Base-by-base conservation (phyloP, 176 grass and related monocot species). In the Aegilops tauschii region DNA sequence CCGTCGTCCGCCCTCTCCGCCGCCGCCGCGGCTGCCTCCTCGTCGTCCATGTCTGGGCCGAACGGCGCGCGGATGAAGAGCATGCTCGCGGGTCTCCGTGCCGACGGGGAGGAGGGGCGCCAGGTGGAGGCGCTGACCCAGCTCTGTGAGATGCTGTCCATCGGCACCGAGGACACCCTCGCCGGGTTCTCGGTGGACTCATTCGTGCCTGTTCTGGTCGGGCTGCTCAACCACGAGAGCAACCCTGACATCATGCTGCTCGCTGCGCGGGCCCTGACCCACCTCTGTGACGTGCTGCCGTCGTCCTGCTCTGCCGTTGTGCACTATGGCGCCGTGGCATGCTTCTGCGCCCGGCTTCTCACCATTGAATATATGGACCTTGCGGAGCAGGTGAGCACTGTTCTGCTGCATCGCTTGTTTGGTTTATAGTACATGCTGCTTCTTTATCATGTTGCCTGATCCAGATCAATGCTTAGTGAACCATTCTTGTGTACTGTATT, bases 341-440 rank as follows among this genome's bases (percentile, higher is more conserved):
- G 95, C 74, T 97, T 97, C 75, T 97, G 95, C 13, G 95, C 95
- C 20, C 88, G 95, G 25, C 90, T 97, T 28, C 90, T 97, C 68
- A 94, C 95, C 14, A 97, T 97, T 75, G 95, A 97, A 64, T 97
- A 93, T 84, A 94, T 97, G 95, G 95, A 97, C 84, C 83, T 97
- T 37, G 95, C 95, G 1, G 95, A 97, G 86, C 95, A 97, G 92
- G 95, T 97, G 63, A 1, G 35, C 44, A 65, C 6, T 52, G 44
- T 45, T 61, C 74, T 82, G 4, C 74, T 66, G 35, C 27, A 27
- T 78, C 39, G 36, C 30, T 85, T 40, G 6, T 65, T 64, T 80
- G 1, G 20, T 32, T 84, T 80, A 85, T 49, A 73, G 9, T 74
- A 73, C 11, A 16, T 82, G 31, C 30, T 40, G 58, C 69, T 81